Conservation (phyloP, 1,284 basidiomycete species). For the Coniferiporia weirii region DNA sequence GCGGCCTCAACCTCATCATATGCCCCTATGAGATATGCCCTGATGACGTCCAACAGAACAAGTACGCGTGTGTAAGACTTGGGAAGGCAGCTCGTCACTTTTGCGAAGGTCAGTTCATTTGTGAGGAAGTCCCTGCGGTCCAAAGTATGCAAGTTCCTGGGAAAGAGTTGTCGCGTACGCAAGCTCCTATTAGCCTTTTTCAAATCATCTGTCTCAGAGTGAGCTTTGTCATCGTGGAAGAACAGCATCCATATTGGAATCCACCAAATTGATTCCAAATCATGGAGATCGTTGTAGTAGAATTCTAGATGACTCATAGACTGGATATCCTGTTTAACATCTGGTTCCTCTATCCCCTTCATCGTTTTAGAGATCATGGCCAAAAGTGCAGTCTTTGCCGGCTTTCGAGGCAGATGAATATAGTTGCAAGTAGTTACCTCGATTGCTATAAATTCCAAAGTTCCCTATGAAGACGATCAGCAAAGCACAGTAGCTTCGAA, state of each 20-base stretch:
- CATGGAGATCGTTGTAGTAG: not conserved
- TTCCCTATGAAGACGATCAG: not conserved
- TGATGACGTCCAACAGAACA: no score
- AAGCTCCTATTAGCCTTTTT: not conserved
- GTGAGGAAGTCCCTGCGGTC: not conserved
- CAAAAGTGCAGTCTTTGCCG: not conserved
- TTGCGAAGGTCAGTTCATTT: not conserved
- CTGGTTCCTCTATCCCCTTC: not conserved
- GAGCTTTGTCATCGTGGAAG: not conserved
- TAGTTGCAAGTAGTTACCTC: not conserved
- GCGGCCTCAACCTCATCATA: no score
- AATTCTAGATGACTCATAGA: not conserved
- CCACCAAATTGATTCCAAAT: not conserved
- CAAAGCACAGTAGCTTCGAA: not conserved
- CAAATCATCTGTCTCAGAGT: not conserved
- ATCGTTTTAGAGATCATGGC: not conserved
- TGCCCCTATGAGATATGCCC: no score
- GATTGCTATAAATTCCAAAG: not conserved
- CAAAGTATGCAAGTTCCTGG: not conserved
- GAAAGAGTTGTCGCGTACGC: not conserved
- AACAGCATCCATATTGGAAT: not conserved
- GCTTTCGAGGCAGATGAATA: no score
- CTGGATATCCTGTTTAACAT: not conserved
- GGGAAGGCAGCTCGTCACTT: not conserved
- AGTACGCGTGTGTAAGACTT: not conserved